Conservation (phyloP, 129 eudicot genomes). For the Flaveria sonorensis region DNA sequence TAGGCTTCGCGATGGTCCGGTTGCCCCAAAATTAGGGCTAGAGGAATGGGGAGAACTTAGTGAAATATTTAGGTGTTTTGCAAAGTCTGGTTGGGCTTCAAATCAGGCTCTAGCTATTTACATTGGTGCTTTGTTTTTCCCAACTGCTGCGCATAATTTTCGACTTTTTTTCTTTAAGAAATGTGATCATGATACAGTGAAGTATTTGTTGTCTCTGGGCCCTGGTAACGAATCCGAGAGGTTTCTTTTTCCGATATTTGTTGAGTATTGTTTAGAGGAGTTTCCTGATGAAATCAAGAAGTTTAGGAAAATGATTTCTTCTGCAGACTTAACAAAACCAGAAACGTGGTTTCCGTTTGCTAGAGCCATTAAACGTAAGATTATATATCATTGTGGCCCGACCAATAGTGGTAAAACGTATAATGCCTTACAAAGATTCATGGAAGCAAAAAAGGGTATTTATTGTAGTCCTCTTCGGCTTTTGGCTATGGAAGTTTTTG, state of each 20-base stretch:
- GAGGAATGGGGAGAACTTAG: slow-evolving; percentile 45
- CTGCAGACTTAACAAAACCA: slow-evolving; percentile 88
- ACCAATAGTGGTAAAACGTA: slow-evolving; percentile 98
- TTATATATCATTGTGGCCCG: slow-evolving; percentile 95
- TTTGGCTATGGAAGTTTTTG: slow-evolving; percentile 98
- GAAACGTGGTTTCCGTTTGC: slow-evolving; percentile 99
- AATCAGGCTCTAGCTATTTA: slow-evolving; percentile 91
- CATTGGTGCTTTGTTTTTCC: slow-evolving; percentile 72
- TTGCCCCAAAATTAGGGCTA: slow-evolving; percentile 23
- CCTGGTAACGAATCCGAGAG: slow-evolving; percentile 63
- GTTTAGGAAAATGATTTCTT: slow-evolving; percentile 69
- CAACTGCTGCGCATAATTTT: slow-evolving; percentile 62
- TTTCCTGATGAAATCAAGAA: slow-evolving; percentile 70
- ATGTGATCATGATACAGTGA: slow-evolving; percentile 44
- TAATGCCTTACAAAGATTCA: slow-evolving; percentile 89
- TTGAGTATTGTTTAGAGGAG: slow-evolving; percentile 78
- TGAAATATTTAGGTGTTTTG: slow-evolving; percentile 56
- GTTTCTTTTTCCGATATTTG: slow-evolving; percentile 86
- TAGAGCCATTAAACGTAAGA: slow-evolving; percentile 91
- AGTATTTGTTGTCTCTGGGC: slow-evolving; percentile 58
- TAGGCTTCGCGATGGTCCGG: slow-evolving; percentile 44
- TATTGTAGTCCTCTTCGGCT: slow-evolving; percentile 98
- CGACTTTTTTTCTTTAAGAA: slow-evolving; percentile 51
- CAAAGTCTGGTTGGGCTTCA: slow-evolving; percentile 77
- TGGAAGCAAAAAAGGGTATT: slow-evolving; percentile 87